Evolutionary conservation across 306 rosid genomes (phyloP), one percentile per base, ranked within the genome.

Genomic region (peach (Prunus persica)): DNA sequence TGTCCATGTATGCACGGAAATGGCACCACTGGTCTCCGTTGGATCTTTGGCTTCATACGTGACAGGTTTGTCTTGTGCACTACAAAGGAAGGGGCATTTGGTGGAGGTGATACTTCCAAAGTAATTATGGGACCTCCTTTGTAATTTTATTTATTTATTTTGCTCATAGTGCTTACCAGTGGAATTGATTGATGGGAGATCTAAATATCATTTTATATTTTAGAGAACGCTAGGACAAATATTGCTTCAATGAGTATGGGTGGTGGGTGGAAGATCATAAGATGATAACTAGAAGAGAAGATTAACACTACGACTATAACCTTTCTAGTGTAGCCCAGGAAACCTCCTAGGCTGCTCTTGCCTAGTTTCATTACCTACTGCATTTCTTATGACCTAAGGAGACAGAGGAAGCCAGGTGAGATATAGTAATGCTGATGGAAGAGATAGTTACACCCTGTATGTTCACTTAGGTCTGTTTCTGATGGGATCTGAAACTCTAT

Each of bases 41-140:
- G 90, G 98, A 86, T 81, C 96, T 51, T 69, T 87, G 80, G 97
- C 92, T 65, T 83, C 97, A 47, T 93, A 91, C 82, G 91, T 93
- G 78, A 93, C 93, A 2, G 93, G 98, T 78, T 83, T 91, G 84
- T 91, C 97, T 76, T 66, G 82, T 77, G 98, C 97, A 55, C 86
- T 93, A 66, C 98, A 93, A 83, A 88, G 91, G 87, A 88, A 87
- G 84, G 98, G 98, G 49, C 87, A 93, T 83, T 76, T 87, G 76
- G 98, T 88, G 82, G 98, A 93, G 89, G 93, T 91, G 77, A 91
- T 93, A 76, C 76, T 93, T 84, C 98, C 97, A 84, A 93, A 87
- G 98, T 93, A 93, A 89, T 77, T 51, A 20, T 76, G 8, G 77
- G 58, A 69, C 69, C 73, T 24, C 20, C 76, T 45, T 74, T 58